Percentiles rank a stretch among this genome's conserved stretches.
Conservation (phyloP, 2,329 filamentous ascomycete species). For the Periconia sp. region DNA sequence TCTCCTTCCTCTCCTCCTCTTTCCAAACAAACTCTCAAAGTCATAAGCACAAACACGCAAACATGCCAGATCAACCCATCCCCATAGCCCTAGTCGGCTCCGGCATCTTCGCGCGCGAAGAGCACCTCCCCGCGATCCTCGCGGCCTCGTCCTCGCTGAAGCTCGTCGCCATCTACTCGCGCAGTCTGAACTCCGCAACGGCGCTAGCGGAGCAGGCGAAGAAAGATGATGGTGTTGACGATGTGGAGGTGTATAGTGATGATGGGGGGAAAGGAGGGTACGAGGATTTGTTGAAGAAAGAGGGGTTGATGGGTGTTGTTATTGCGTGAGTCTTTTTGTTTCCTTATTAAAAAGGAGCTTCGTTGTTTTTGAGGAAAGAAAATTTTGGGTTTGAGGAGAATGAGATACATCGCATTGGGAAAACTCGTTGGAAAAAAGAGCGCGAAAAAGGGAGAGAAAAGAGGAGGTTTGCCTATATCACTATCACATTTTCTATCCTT, state of each 20-base stretch:
- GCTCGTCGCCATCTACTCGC: slow-evolving; percentile 68
- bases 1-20: neutral
- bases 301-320: slow-evolving; percentile 59
- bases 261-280: slow-evolving; percentile 53
- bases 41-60: neutral
- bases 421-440: too few relatives aligned
- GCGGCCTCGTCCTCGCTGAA: slow-evolving; percentile 52
- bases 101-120: slow-evolving; percentile 63
- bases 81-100: slow-evolving; percentile 65
- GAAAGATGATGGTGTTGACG: slow-evolving; percentile 33
- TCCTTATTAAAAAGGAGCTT: too few relatives aligned
- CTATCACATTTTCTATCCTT: neutral
- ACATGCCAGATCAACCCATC: slow-evolving; percentile 33
- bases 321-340: slow-evolving; percentile 48
- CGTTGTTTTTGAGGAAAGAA: neutral
- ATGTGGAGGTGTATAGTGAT: slow-evolving; percentile 61
- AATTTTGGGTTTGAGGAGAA: too few relatives aligned
- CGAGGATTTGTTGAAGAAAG: slow-evolving; percentile 55
- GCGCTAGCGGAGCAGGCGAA: slow-evolving; percentile 14
- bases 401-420: too few relatives aligned
- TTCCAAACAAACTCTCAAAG: neutral
- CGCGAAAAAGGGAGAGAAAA: too few relatives aligned
- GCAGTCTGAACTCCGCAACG: slow-evolving; percentile 61
- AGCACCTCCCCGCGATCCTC: slow-evolving; percentile 65
- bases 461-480: too few relatives aligned